Base-by-base conservation (phyloP, 805 yeast genomes). In the Wickerhamiella alocasiicola region DNA sequence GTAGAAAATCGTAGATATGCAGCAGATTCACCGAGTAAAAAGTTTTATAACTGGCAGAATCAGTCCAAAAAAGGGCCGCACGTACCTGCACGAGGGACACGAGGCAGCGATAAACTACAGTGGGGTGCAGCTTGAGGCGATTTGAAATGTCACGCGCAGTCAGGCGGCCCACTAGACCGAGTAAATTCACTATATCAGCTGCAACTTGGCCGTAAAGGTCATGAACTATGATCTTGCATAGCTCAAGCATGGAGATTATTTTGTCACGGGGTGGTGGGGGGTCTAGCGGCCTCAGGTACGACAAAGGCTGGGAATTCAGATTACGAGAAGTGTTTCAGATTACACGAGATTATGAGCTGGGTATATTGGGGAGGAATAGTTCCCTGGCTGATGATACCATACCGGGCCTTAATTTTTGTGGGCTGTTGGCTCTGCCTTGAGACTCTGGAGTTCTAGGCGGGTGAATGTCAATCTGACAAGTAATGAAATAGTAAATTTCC, bases 31-130 rank as follows among this genome's bases (percentile, higher is more conserved):
- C 71, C 23, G 64, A 64, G 56, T 85, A 84, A 51, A 62, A 70
- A 1, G 70, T 52, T 16, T 31, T 39, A 13, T 44, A 27, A 9
- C 31, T 32, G 13, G 36, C 16, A 39, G 41, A 36, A 48, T 74
- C 80, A 13, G 61, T 61, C 74, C 85, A 76, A 52, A 74, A 74
- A 18, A 69, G 69, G 7, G 82, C 76, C 57, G 94, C 80, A 44
- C 81, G 73, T 46, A 83, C 64, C 59, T 88, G 95, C 30, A 87
- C 67, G 51, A 88, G 62, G 6, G 87, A 72, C 4, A 82, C 93
- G 31, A 88, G 63, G 0, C 81, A 66, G 25, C 78, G 71, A 48
- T 76, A 76, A 15, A 82, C 72, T 11, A 69, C 60, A 11, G 70
- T 56, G 0, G 63, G 40, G 1, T 78, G 70, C 36, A 80, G 55